Base-by-base conservation (phyloP, 768 basidiomycete genomes). In the Cystoderma amianthinum region DNA sequence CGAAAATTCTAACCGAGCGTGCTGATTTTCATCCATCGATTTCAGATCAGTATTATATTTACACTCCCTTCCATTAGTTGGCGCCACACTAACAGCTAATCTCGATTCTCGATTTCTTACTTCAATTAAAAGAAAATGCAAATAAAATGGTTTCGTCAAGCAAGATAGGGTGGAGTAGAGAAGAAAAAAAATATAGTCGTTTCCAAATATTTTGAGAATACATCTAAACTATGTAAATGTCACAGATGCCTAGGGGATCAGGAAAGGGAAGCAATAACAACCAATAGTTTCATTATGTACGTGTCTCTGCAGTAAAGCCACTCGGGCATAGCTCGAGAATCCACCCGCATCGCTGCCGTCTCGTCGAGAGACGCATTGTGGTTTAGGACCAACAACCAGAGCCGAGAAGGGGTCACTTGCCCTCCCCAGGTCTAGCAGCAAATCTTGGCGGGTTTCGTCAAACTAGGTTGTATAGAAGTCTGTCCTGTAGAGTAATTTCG, bases 311-410 rank as follows among this genome's bases (percentile, higher is more conserved):
- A 7, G n/a, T 7, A 28, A 28, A 28, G 25, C 25, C 25, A n/a
- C 25, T 28, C 25, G 25, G 25, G 25, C 25, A 28, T 28, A 28
- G 25, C 25, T 28, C 25, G 25, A 28, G 25, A 28, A n/a, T 28
- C 7, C 25, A n/a, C 25, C 25, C n/a, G n/a, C 34, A 7, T 16
- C 16, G 33, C 46, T 38, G 34, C 32, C 45, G 38, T 45, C 45
- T 44, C 50, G 42, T 52, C 50, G 43, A 52, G 50, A 49, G 46
- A 49, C 19, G 45, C 38, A 12, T 20, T 28, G 25, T 28, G 25
- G 25, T 28, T n/a, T 28, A 7, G 7, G 7, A 28, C 25, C 25
- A 28, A 28, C 25, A 28, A 28, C n/a, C 7, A 28, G n/a, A n/a
- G 25, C n/a, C n/a, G 25, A 16, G 34, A 36, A 36, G 9, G 7